A percentile compares a stretch with the other conserved stretches of the same genome.
phyloP scores from a whole-genome alignment of 371 early-diverging fungal genomes.

The Lichtheimia ramosa region DNA sequence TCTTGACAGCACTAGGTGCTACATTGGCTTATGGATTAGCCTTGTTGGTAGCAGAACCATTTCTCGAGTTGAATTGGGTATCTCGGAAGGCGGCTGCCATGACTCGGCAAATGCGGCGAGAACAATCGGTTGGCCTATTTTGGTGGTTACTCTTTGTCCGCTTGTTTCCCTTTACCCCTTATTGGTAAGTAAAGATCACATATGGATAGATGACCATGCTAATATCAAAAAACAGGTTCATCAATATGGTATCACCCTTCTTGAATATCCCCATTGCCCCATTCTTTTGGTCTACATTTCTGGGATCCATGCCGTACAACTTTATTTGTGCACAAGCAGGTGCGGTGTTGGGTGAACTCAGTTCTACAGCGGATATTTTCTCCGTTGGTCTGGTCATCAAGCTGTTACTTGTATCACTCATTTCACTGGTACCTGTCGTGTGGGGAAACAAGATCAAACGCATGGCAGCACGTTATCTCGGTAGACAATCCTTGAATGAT shows the following conservation, averaged over 20 bases:
- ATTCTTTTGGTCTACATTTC: constrained; percentile 50
- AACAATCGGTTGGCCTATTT: constrained; percentile 34
- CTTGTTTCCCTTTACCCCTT: constrained; percentile 52
- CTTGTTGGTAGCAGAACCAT: constrained; percentile 42
- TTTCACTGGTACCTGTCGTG: constrained; percentile 46
- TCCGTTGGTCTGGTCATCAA: constrained; percentile 40
- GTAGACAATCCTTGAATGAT: background rate
- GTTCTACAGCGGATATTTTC: constrained; percentile 49
- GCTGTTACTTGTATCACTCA: constrained; percentile 40
- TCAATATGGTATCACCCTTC: constrained; percentile 49
- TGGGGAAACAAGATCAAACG: constrained; percentile 44
- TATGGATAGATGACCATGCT: background rate
- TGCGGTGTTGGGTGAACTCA: constrained; percentile 43
- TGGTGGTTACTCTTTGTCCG: constrained; percentile 52
- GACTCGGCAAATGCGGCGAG: constrained; percentile 31
- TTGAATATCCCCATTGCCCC: constrained; percentile 42
- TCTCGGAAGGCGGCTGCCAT: constrained; percentile 29
- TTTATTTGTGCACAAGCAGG: constrained; percentile 52
- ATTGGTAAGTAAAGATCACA: constrained; percentile 29
- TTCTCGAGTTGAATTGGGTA: constrained; percentile 46
- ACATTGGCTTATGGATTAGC: constrained; percentile 45
- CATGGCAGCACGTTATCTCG: constrained; percentile 14
- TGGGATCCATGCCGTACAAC: constrained; percentile 51
- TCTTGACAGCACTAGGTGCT: constrained; percentile 44
- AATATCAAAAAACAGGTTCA: constrained; percentile 23